These are phyloP conservation scores for Zymoseptoria ardabiliae DNA, from an alignment of 2,329 filamentous ascomycete species.

Conservation along the genomic window DNA sequence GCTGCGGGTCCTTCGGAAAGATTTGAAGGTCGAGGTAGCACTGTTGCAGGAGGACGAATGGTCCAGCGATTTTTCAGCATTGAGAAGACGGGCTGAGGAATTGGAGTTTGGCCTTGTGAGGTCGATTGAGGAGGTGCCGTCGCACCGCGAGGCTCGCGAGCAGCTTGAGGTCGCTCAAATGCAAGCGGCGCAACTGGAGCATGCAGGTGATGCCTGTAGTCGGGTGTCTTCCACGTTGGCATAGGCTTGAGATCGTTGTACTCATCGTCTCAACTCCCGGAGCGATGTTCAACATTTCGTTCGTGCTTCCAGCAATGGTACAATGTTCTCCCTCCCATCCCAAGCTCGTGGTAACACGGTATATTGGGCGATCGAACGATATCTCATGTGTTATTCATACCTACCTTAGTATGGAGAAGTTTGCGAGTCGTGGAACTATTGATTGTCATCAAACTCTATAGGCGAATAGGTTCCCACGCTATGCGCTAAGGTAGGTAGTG, in stretches of 20 bases:
- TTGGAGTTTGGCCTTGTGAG: conserved; percentile 1
- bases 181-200: background rate
- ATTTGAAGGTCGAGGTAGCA: background rate
- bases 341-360: no score
- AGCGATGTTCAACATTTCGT: no score
- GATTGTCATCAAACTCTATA: background rate
- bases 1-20: background rate
- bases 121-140: background rate
- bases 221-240: no score
- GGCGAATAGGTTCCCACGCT: no score
- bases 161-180: background rate
- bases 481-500: background rate
- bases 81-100: background rate
- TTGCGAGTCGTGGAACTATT: background rate
- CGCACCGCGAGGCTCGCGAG: background rate
- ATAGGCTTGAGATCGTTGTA: no score
- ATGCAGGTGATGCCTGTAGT: background rate
- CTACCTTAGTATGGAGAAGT: background rate
- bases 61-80: background rate
- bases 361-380: background rate
- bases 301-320: no score
- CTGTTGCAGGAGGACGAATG: background rate
- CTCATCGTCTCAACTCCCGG: no score
- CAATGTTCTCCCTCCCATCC: no score
- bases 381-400: background rate